Conservation (phyloP, 2,329 filamentous ascomycete genomes). For the Ascochyta pisi region DNA sequence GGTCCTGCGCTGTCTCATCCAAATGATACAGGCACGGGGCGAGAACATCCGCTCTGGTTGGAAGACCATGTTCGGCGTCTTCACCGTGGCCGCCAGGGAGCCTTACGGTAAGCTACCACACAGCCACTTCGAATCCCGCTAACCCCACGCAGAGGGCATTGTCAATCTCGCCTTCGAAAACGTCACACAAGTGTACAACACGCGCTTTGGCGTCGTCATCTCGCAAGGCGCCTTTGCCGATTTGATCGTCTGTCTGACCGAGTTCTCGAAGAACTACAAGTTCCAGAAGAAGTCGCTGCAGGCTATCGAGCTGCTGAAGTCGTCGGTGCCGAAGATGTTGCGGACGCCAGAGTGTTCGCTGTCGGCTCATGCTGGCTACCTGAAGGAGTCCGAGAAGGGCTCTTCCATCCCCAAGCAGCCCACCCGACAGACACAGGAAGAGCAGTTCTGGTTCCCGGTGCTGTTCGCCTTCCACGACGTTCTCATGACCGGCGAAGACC, state of each 20-base stretch:
- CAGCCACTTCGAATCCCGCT: slow-evolving; percentile 2
- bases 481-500: slow-evolving; percentile 97
- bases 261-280: slow-evolving; percentile 98
- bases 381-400: slow-evolving; percentile 56
- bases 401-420: slow-evolving; percentile 66
- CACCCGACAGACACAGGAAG: slow-evolving; percentile 86
- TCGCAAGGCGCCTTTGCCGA: slow-evolving; percentile 97
- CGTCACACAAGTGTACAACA: slow-evolving; percentile 93
- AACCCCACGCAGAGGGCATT: slow-evolving; percentile 73
- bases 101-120: slow-evolving; percentile 68
- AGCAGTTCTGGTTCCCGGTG: slow-evolving; percentile 98
- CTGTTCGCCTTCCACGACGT: slow-evolving; percentile 99
- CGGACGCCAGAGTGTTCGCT: slow-evolving; percentile 94
- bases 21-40: slow-evolving; percentile 98
- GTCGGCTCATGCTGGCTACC: slow-evolving; percentile 67
- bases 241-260: slow-evolving; percentile 91
- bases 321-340: slow-evolving; percentile 92
- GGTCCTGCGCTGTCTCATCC: slow-evolving; percentile 92
- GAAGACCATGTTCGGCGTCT: slow-evolving; percentile 99
- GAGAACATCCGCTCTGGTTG: slow-evolving; percentile 98
- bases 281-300: slow-evolving; percentile 99
- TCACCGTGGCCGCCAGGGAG: slow-evolving; percentile 92
- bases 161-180: slow-evolving; percentile 98
- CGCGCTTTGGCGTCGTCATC: slow-evolving; percentile 93
- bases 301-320: slow-evolving; percentile 93